These are phyloP conservation scores for Neurospora sp. DNA, from an alignment of 495 filamentous ascomycete genomes.

Conservation along the genomic window DNA sequence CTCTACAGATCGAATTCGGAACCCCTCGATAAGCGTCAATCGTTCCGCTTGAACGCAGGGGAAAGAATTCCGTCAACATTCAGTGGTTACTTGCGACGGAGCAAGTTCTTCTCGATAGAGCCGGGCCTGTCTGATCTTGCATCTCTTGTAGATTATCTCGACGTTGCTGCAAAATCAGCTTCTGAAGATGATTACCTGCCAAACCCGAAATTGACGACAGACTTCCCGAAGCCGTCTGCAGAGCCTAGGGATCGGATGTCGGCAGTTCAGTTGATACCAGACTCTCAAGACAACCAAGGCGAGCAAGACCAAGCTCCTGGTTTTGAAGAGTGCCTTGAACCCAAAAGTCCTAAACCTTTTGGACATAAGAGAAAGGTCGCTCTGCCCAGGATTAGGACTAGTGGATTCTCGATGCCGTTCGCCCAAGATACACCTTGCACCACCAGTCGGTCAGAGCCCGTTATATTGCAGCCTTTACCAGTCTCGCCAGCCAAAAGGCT, in stretches of 20 bases:
- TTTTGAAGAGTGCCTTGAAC: background rate
- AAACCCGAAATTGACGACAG: background rate
- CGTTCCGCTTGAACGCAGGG: background rate
- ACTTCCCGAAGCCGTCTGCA: background rate
- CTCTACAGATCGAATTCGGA: background rate
- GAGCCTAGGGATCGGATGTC: background rate
- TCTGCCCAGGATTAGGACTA: constrained; percentile 2
- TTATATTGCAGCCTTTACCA: constrained; percentile 34
- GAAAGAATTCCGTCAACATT: background rate
- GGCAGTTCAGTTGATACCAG: background rate
- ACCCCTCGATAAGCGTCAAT: background rate
- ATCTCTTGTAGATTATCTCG: constrained; percentile 9
- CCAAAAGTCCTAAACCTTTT: background rate
- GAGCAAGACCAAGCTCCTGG: background rate
- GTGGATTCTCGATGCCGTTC: background rate
- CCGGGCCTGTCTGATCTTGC: constrained; percentile 14
- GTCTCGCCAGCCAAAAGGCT: constrained; percentile 36
- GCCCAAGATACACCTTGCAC: background rate
- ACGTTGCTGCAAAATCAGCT: constrained; percentile 2
- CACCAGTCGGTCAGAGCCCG: background rate
- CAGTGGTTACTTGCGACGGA: constrained; percentile 1
- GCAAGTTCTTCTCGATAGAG: constrained; percentile 15
- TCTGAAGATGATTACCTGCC: background rate
- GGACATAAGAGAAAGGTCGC: constrained; percentile 5
- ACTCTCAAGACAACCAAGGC: background rate